Percentiles rank a stretch among this genome's conserved stretches.
Evolutionary conservation across 805 yeast genomes (phyloP).

Genomic region (Myxozyma neglecta): DNA sequence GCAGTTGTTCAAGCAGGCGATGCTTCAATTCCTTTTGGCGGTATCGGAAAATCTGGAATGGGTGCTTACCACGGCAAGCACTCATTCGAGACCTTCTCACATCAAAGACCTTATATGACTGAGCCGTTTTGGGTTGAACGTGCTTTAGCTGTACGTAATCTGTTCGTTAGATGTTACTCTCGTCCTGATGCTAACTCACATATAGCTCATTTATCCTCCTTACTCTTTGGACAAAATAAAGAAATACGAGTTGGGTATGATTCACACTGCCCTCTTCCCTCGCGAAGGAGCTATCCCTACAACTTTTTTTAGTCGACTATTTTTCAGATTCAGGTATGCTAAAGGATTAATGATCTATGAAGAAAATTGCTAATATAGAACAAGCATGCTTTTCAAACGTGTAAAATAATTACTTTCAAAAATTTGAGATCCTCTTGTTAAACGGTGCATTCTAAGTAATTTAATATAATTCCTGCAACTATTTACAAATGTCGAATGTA

Average conservation of each 20-base stretch:
- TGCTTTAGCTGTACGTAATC: conserved; percentile 60
- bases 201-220: conserved; percentile 25
- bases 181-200: background rate
- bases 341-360: background rate
- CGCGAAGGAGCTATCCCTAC: conserved; percentile 26
- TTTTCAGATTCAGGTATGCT: conserved; percentile 7
- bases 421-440: too few species aligned
- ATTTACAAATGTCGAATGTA: too few species aligned
- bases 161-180: background rate
- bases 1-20: conserved; percentile 69
- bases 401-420: too few species aligned
- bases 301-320: conserved; percentile 3
- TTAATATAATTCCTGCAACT: too few species aligned
- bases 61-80: conserved; percentile 79
- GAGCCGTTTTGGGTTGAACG: conserved; percentile 68
- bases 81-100: conserved; percentile 73
- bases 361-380: too few species aligned
- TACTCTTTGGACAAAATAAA: conserved; percentile 8
- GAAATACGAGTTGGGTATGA: background rate
- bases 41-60: conserved; percentile 79
- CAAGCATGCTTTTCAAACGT: too few species aligned
- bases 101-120: conserved; percentile 63
- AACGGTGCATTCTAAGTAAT: too few species aligned
- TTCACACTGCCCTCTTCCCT: conserved; percentile 14
- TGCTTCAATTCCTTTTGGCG: conserved; percentile 81